Evolutionary conservation across 257 asterid genomes (phyloP).

Genomic region (Lantana camara): DNA sequence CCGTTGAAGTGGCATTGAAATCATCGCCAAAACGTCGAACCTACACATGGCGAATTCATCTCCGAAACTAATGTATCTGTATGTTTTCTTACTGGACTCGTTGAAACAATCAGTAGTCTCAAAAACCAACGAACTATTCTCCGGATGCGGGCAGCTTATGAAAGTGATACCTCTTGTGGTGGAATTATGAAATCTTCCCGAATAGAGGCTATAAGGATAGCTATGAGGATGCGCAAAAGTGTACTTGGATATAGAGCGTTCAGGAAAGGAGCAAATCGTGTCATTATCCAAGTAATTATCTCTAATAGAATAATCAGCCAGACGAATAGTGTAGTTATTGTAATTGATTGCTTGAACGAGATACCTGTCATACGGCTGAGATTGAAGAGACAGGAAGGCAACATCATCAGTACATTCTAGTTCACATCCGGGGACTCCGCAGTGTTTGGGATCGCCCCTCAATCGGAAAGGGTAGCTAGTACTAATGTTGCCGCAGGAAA

Average conservation of each 20-base stretch:
- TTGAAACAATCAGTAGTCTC: too few relatives aligned
- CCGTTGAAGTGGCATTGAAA: not conserved
- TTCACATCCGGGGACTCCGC: not conserved
- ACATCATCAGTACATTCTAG: conserved; percentile 34
- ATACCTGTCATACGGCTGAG: conserved; percentile 23
- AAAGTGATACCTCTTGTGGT: conserved; percentile 21
- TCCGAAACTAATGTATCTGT: conserved; percentile 26
- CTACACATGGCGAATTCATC: conserved; percentile 9
- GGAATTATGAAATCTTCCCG: not conserved
- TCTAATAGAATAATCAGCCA: conserved; percentile 21
- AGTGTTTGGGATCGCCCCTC: conserved; percentile 24
- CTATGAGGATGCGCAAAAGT: too few relatives aligned
- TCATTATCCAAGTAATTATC: too few relatives aligned
- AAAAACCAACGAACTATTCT: conserved; percentile 2
- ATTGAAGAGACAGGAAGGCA: not conserved
- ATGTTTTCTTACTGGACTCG: not conserved
- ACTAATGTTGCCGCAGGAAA: conserved; percentile 34
- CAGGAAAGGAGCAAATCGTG: conserved; percentile 31
- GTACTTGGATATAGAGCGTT: not conserved
- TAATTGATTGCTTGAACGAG: conserved; percentile 31
- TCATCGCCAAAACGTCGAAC: not conserved
- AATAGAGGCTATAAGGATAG: not conserved
- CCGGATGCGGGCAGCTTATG: conserved; percentile 26
- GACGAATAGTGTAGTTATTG: conserved; percentile 20
- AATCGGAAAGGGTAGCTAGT: conserved; percentile 42